Percentiles rank a stretch among this genome's conserved stretches.
These are phyloP conservation scores for Camellia sinensis DNA, from an alignment of 148 eudicot species.

Conservation along the genomic window DNA sequence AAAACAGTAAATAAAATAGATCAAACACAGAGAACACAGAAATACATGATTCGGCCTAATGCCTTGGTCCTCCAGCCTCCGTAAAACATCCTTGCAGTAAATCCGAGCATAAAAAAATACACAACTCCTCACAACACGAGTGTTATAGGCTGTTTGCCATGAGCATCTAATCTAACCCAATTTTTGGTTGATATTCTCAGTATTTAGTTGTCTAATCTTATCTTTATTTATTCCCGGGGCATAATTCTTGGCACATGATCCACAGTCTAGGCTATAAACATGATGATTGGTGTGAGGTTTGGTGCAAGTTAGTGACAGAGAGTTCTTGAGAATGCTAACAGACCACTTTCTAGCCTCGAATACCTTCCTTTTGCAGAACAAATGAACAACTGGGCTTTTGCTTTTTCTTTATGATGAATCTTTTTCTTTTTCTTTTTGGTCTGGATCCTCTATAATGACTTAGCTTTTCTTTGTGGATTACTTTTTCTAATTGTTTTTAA, in stretches of 20 bases:
- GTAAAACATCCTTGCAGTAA: too few species aligned
- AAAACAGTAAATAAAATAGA: too few species aligned
- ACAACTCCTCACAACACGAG: background rate
- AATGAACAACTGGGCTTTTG: conserved; percentile 19
- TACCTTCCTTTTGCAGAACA: conserved; percentile 21
- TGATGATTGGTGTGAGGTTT: background rate
- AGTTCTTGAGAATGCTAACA: conserved; percentile 13
- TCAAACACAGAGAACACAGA: too few species aligned
- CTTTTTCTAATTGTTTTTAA: conserved; percentile 20
- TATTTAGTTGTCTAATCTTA: background rate
- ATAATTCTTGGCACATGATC: conserved; percentile 1
- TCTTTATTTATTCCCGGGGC: background rate
- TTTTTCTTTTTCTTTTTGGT: conserved; percentile 6
- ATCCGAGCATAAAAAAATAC: too few species aligned
- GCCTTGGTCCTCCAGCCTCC: too few species aligned
- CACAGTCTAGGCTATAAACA: conserved; percentile 9
- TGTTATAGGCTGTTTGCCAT: background rate
- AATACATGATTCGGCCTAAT: too few species aligned
- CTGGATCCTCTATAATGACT: conserved; percentile 18
- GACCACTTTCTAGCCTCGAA: conserved; percentile 20
- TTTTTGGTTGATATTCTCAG: background rate
- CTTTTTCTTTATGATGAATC: conserved; percentile 31
- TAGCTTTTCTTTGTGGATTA: conserved; percentile 20
- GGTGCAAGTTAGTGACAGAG: conserved; percentile 4
- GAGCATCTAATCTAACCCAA: background rate